These are phyloP conservation scores for Ogataea parapolymorpha DNA, from an alignment of 805 yeast species.

Conservation along the genomic window DNA sequence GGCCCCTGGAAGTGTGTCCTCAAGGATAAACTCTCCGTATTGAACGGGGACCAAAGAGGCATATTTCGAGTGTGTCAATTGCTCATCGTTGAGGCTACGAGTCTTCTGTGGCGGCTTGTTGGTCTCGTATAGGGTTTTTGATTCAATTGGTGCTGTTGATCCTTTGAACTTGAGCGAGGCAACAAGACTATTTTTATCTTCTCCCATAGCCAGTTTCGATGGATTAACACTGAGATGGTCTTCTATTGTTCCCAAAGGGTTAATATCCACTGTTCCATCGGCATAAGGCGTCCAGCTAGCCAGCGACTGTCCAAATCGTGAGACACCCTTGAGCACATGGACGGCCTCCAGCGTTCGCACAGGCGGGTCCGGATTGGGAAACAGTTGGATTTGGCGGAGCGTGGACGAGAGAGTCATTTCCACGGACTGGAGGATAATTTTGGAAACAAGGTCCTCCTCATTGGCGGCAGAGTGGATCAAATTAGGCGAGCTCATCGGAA, in stretches of 20 bases:
- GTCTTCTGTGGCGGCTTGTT: constrained; percentile 25
- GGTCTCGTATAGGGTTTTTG: constrained; percentile 40
- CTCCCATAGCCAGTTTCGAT: constrained; percentile 19
- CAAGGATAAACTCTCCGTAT: constrained; percentile 43
- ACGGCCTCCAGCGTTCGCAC: constrained; percentile 51
- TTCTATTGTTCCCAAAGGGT: constrained; percentile 51
- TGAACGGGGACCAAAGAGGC: constrained; percentile 60
- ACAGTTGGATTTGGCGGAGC: constrained; percentile 40
- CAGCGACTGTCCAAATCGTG: constrained; percentile 57
- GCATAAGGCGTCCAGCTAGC: constrained; percentile 80
- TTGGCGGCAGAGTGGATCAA: constrained; percentile 49
- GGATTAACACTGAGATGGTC: constrained; percentile 40
- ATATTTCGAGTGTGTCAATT: constrained; percentile 31
- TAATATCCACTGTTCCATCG: constrained; percentile 57
- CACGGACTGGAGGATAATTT: constrained; percentile 58
- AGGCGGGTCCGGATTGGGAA: constrained; percentile 34
- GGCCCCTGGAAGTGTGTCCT: constrained; percentile 31
- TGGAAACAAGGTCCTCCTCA: constrained; percentile 43
- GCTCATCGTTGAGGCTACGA: constrained; percentile 13
- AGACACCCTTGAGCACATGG: constrained; percentile 56
- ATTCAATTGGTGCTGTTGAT: constrained; percentile 32
- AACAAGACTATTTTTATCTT: constrained; percentile 33
- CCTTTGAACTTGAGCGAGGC: constrained; percentile 68
- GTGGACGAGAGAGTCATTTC: constrained; percentile 50
- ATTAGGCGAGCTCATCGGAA: constrained; percentile 66